Percentiles rank a stretch among this genome's conserved stretches.
Evolutionary conservation across 176 grass and related monocot species (phyloP).

Genomic region (Avena insularis): DNA sequence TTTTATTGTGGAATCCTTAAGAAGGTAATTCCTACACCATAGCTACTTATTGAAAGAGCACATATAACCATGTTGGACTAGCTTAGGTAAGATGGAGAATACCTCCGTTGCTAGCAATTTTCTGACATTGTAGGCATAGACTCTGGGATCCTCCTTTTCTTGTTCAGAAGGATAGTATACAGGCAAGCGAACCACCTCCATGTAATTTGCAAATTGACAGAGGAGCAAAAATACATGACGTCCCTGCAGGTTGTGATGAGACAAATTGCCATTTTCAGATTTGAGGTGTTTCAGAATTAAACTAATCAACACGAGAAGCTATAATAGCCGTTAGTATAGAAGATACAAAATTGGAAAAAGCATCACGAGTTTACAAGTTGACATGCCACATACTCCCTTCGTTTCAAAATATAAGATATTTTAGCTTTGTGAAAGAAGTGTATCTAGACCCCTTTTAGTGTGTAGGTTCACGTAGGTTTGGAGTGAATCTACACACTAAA

Average conservation of each 20-base stretch:
- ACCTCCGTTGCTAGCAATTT: slow-evolving; percentile 84
- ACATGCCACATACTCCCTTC: background rate
- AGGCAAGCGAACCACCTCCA: slow-evolving; percentile 84
- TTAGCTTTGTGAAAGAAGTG: too few relatives aligned
- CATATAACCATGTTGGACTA: background rate
- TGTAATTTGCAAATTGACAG: slow-evolving; percentile 88
- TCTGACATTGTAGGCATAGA: slow-evolving; percentile 79
- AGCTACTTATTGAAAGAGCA: background rate
- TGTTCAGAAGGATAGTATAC: slow-evolving; percentile 86
- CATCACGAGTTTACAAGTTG: background rate
- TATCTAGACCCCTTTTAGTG: too few relatives aligned
- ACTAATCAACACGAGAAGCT: slow-evolving; percentile 11
- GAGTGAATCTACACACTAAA: too few relatives aligned
- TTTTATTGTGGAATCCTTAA: slow-evolving; percentile 18
- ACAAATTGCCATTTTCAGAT: background rate
- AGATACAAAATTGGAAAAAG: slow-evolving; percentile 29
- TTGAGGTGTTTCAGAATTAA: slow-evolving; percentile 9
- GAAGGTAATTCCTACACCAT: background rate
- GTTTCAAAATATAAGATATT: too few relatives aligned
- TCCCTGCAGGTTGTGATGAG: slow-evolving; percentile 56
- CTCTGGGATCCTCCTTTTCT: slow-evolving; percentile 86
- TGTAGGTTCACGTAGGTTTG: too few relatives aligned
- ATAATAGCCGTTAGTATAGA: slow-evolving; percentile 24
- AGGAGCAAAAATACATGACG: slow-evolving; percentile 92
- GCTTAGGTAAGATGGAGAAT: slow-evolving; percentile 26